Percentiles rank a stretch among this genome's conserved stretches.
These are phyloP conservation scores for Thraustochytrium sp. DNA, from an alignment of 352 stramenopile genomes.

Conservation along the genomic window DNA sequence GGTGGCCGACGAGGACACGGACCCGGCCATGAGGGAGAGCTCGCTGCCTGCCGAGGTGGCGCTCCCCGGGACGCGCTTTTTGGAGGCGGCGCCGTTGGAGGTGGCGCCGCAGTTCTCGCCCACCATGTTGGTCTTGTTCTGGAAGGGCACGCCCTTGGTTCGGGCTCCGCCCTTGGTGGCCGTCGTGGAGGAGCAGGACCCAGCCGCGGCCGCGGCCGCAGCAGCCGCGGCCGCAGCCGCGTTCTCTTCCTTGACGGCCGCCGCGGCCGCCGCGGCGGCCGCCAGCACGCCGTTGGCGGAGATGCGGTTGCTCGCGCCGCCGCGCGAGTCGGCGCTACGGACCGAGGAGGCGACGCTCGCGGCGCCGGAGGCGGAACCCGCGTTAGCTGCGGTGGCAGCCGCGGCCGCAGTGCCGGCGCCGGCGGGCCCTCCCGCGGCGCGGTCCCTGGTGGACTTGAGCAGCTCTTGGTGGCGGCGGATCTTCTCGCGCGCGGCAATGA, in stretches of 20 bases:
- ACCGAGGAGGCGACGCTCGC: no score
- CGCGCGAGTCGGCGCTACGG: not conserved
- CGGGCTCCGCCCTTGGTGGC: no score
- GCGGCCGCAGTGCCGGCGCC: no score
- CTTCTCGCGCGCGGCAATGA: conserved; percentile 37
- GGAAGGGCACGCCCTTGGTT: not conserved
- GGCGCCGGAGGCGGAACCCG: no score
- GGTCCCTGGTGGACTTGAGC: not conserved
- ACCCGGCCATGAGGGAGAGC: not conserved
- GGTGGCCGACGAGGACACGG: not conserved
- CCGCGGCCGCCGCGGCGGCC: not conserved
- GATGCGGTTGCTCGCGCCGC: not conserved
- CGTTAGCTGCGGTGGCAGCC: no score
- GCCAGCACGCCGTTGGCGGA: not conserved
- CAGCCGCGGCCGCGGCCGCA: not conserved
- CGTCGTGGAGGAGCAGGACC: no score
- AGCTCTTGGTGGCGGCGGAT: conserved; percentile 23
- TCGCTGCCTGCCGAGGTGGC: not conserved
- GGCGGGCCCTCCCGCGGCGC: no score
- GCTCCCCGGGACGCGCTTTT: not conserved
- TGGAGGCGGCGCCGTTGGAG: not conserved
- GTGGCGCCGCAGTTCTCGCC: not conserved
- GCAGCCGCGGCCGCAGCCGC: not conserved
- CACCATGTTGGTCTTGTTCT: not conserved
- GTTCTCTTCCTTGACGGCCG: not conserved